phyloP scores from a whole-genome alignment of 202 grass and related monocot species.

The Panicum virgatum region DNA sequence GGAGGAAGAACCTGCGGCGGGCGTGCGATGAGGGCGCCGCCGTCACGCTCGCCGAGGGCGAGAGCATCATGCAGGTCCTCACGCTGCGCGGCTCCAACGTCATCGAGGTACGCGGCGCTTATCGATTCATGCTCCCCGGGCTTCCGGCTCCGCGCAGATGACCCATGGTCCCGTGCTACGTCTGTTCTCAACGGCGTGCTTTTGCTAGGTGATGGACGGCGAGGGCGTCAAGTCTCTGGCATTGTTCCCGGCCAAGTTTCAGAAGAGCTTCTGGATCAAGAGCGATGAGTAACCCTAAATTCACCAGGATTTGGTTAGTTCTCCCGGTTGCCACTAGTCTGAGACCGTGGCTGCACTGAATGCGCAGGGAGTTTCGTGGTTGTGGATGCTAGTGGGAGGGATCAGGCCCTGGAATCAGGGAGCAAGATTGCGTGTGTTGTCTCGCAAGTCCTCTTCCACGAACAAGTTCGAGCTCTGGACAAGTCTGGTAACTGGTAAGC shows the following conservation, averaged over 20 bases:
- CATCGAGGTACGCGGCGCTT: slow-evolving; percentile 59
- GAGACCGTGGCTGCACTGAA: background rate
- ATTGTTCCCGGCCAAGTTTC: slow-evolving; percentile 88
- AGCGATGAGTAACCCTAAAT: slow-evolving; percentile 44
- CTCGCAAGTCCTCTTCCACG: slow-evolving; percentile 81
- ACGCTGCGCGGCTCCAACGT: slow-evolving; percentile 87
- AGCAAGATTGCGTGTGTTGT: slow-evolving; percentile 89
- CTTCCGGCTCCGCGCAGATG: too few relatives aligned
- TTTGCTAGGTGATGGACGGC: slow-evolving; percentile 72
- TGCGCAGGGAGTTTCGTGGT: slow-evolving; percentile 76
- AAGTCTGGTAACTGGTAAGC: slow-evolving; percentile 72
- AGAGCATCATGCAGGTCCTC: slow-evolving; percentile 88
- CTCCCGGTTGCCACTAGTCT: background rate
- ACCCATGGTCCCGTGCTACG: too few relatives aligned
- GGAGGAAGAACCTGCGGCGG: slow-evolving; percentile 85
- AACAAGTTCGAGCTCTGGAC: slow-evolving; percentile 62
- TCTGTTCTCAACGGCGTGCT: slow-evolving; percentile 2
- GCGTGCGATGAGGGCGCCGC: slow-evolving; percentile 52
- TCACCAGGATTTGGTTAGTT: background rate
- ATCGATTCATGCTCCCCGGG: background rate
- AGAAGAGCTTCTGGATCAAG: slow-evolving; percentile 98
- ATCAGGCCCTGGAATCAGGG: slow-evolving; percentile 81
- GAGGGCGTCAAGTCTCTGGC: slow-evolving; percentile 75
- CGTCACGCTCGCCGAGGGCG: slow-evolving; percentile 66
- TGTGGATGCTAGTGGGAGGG: slow-evolving; percentile 76